phyloP scores from a whole-genome alignment of 1,139 yeast species.

The Yarrowia galli region DNA sequence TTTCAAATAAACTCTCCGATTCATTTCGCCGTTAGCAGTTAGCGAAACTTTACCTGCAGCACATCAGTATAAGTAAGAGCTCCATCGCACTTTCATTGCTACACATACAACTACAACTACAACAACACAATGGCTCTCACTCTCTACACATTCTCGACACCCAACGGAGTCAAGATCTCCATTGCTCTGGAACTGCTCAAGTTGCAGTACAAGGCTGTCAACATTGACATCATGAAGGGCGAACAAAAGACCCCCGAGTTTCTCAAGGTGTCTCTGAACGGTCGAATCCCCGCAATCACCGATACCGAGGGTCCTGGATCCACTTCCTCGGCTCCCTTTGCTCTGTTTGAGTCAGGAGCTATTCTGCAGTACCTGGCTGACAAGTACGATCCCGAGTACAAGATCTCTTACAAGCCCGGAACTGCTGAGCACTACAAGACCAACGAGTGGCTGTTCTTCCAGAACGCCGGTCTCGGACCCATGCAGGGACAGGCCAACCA shows the following conservation, averaged over 20 bases:
- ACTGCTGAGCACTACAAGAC: slow-evolving; percentile 59
- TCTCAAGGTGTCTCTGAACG: slow-evolving; percentile 64
- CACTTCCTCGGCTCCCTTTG: slow-evolving; percentile 42
- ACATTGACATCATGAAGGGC: slow-evolving; percentile 54
- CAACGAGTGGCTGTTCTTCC: slow-evolving; percentile 62
- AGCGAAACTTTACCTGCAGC: slow-evolving; percentile 1
- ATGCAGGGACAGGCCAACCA: slow-evolving; percentile 66
- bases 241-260: slow-evolving; percentile 64
- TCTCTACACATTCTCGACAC: slow-evolving; percentile 59
- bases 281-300: slow-evolving; percentile 65
- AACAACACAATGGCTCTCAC: slow-evolving; percentile 45
- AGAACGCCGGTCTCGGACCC: slow-evolving; percentile 67
- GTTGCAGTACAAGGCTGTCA: slow-evolving; percentile 57
- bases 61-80: neutral
- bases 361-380: slow-evolving; percentile 64
- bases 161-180: slow-evolving; percentile 64
- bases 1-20: slow-evolving; percentile 2
- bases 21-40: slow-evolving; percentile 8
- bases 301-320: slow-evolving; percentile 52
- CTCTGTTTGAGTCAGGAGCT: slow-evolving; percentile 65
- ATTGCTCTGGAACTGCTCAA: slow-evolving; percentile 59
- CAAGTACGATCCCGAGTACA: slow-evolving; percentile 62
- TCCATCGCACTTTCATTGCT: neutral
- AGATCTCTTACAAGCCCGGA: slow-evolving; percentile 57
- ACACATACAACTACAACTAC: neutral